Evolutionary conservation across 352 stramenopile genomes (phyloP).

Genomic region (Globisporangium abappressorium): DNA sequence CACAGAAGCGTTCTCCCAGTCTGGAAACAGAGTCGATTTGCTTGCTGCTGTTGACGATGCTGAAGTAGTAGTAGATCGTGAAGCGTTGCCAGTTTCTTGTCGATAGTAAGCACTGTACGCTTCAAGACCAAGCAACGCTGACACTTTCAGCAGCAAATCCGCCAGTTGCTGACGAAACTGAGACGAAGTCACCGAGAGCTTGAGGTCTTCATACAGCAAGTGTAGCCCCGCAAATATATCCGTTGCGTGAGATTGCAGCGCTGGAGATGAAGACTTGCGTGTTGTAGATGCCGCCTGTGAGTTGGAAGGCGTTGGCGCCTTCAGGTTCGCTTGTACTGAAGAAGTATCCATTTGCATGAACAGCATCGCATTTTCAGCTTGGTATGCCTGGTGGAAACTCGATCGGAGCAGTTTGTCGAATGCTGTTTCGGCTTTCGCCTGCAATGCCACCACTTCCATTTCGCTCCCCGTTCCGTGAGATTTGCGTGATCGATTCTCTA

Average conservation of each 20-base stretch:
- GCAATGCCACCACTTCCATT: conserved; percentile 1
- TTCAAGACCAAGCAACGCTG: conserved; percentile 25
- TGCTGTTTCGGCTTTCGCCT: conserved; percentile 12
- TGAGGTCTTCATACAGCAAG: conserved; percentile 68
- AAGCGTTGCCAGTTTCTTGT: conserved; percentile 29
- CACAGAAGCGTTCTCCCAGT: conserved; percentile 25
- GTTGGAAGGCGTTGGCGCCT: neutral
- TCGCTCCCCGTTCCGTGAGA: neutral
- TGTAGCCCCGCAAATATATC: conserved; percentile 55
- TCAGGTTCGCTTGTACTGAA: neutral
- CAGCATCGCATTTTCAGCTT: conserved; percentile 38
- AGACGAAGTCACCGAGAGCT: conserved; percentile 40
- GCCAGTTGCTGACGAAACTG: conserved; percentile 34
- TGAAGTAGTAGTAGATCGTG: neutral
- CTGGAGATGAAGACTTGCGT: neutral
- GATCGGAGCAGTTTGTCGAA: conserved; percentile 45
- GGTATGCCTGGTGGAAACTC: conserved; percentile 44
- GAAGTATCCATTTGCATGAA: conserved; percentile 36
- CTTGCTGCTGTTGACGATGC: neutral
- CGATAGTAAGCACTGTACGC: conserved; percentile 53
- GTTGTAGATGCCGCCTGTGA: neutral
- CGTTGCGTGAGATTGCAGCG: neutral
- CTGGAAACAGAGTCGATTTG: neutral
- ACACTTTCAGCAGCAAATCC: conserved; percentile 34
- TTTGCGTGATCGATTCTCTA: neutral